Evolutionary conservation across 306 rosid genomes (phyloP).

Genomic region (Pyrus communis): DNA sequence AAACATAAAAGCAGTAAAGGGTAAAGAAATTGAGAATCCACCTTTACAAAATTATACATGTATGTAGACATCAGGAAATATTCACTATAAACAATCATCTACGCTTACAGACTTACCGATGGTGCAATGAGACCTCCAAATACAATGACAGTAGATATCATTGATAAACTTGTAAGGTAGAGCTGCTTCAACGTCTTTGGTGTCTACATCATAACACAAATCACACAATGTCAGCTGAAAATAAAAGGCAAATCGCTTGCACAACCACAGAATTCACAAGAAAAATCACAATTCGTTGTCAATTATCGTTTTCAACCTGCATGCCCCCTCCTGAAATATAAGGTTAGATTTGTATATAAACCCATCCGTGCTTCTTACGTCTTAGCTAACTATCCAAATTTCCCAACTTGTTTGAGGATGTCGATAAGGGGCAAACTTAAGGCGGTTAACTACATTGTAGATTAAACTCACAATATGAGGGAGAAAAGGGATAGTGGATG

Average conservation of each 20-base stretch:
- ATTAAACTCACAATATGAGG: slow-evolving; percentile 58
- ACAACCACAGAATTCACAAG: neutral
- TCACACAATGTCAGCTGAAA: slow-evolving; percentile 6
- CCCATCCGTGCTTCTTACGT: neutral
- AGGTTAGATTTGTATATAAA: neutral
- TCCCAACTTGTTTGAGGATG: neutral
- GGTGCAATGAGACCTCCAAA: slow-evolving; percentile 95
- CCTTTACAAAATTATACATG: neutral
- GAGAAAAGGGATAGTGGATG: slow-evolving; percentile 91
- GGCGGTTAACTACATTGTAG: neutral
- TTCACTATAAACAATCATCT: neutral
- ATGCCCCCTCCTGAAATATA: neutral
- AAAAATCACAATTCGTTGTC: neutral
- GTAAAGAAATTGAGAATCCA: neutral
- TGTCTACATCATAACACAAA: slow-evolving; percentile 42
- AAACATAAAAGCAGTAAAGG: neutral
- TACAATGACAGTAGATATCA: slow-evolving; percentile 65
- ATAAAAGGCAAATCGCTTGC: neutral
- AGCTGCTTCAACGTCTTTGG: slow-evolving; percentile 82
- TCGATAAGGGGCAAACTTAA: neutral
- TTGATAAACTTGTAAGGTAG: slow-evolving; percentile 55
- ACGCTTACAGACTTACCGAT: slow-evolving; percentile 44
- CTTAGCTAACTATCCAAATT: neutral
- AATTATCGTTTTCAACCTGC: neutral
- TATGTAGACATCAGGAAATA: neutral